A percentile compares a stretch with the other conserved stretches of the same genome.
phyloP scores from a whole-genome alignment of 2,329 filamentous ascomycete species.

The Mariannaea sp. region DNA sequence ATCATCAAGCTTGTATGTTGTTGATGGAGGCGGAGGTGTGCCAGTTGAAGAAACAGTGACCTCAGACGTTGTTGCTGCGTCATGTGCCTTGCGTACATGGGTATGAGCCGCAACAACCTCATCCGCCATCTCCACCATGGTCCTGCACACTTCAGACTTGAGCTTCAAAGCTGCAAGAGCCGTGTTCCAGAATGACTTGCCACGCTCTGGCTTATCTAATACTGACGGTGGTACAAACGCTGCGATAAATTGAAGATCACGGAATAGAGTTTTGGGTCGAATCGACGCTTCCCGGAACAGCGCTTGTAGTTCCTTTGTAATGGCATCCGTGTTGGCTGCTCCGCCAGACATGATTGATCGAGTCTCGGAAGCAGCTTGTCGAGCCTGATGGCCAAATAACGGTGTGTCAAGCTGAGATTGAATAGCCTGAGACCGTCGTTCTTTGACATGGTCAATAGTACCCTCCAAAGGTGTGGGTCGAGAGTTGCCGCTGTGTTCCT shows the following conservation, averaged over 20 bases:
- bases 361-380: slow-evolving; percentile 53
- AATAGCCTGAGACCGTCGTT: slow-evolving; percentile 63
- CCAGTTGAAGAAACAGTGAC: slow-evolving; percentile 45
- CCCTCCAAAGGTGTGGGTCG: slow-evolving; percentile 62
- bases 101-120: slow-evolving; percentile 65
- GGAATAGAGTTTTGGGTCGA: slow-evolving; percentile 79
- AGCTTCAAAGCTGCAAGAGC: slow-evolving; percentile 85
- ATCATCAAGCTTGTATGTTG: slow-evolving; percentile 74
- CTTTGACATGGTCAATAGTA: slow-evolving; percentile 71
- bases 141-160: slow-evolving; percentile 84
- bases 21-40: slow-evolving; percentile 54
- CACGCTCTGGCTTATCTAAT: slow-evolving; percentile 65
- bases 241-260: slow-evolving; percentile 77
- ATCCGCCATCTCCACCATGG: slow-evolving; percentile 69
- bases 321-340: slow-evolving; percentile 63
- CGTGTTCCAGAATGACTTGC: slow-evolving; percentile 88
- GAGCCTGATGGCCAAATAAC: slow-evolving; percentile 42
- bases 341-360: slow-evolving; percentile 55
- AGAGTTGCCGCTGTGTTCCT: slow-evolving; percentile 41
- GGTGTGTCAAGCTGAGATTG: slow-evolving; percentile 39
- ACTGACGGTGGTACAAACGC: slow-evolving; percentile 65
- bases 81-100: slow-evolving; percentile 58
- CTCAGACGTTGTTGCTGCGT: slow-evolving; percentile 36
- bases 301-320: slow-evolving; percentile 68
- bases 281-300: slow-evolving; percentile 71